Evolutionary conservation across 2,329 filamentous ascomycete species (phyloP).

Genomic region (Arthrobotrys musiformis): DNA sequence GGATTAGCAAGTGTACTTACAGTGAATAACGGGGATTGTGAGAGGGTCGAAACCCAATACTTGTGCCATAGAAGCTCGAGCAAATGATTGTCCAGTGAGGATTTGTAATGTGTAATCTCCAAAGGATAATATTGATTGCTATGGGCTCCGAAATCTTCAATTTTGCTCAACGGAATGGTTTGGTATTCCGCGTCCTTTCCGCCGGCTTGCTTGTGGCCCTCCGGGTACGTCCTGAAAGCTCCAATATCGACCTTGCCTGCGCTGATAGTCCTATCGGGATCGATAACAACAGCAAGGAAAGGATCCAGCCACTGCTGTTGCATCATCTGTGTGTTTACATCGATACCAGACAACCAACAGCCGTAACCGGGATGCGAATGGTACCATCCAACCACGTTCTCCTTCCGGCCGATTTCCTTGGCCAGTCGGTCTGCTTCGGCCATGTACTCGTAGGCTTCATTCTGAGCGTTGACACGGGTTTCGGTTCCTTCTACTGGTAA

Average conservation of each 20-base stretch:
- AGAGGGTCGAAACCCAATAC: constrained; percentile 97
- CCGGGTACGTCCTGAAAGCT: constrained; percentile 90
- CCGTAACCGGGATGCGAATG: constrained; percentile 97
- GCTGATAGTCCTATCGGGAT: constrained; percentile 93
- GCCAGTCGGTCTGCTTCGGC: constrained; percentile 81
- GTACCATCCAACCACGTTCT: constrained; percentile 98
- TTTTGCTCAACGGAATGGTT: constrained; percentile 89
- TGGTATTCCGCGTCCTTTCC: constrained; percentile 72
- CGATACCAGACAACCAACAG: constrained; percentile 97
- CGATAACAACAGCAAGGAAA: constrained; percentile 94
- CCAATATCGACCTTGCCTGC: constrained; percentile 97
- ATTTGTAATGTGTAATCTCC: constrained; percentile 94
- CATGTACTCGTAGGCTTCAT: constrained; percentile 97
- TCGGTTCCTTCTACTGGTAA: constrained; percentile 98
- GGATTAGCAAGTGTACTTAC: not conserved
- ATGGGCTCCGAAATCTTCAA: constrained; percentile 94
- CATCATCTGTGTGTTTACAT: constrained; percentile 85
- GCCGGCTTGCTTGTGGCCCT: constrained; percentile 72
- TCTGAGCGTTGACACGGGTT: constrained; percentile 94
- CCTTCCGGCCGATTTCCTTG: constrained; percentile 76
- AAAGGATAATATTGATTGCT: constrained; percentile 89
- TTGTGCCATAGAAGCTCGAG: constrained; percentile 96
- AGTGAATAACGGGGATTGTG: constrained; percentile 86
- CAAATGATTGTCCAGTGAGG: constrained; percentile 84
- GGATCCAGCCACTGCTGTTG: constrained; percentile 90